Evolutionary conservation across 1,284 basidiomycete genomes (phyloP).

Genomic region (Vanrija pseudolonga): DNA sequence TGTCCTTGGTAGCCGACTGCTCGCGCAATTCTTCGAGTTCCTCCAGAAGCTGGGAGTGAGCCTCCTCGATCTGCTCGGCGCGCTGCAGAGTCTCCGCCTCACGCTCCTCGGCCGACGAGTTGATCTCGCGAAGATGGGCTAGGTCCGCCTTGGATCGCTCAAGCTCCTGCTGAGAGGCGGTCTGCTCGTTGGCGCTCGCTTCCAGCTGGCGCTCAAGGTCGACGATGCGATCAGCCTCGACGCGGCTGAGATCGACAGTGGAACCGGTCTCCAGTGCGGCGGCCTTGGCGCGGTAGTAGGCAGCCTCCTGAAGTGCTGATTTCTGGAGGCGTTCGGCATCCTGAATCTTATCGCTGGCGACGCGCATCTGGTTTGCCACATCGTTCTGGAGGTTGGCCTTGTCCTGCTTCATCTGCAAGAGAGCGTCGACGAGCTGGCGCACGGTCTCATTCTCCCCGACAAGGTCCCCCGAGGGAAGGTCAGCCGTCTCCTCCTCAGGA

Average conservation of each 20-base stretch:
- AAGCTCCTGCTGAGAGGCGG: constrained; percentile 58
- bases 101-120: constrained; percentile 73
- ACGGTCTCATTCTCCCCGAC: constrained; percentile 20
- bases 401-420: constrained; percentile 72
- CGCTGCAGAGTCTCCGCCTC: constrained; percentile 75
- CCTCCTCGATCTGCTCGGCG: constrained; percentile 76
- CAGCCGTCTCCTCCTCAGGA: constrained; percentile 54
- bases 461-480: constrained; percentile 13
- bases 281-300: constrained; percentile 92
- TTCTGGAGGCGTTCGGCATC: constrained; percentile 76
- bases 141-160: constrained; percentile 69
- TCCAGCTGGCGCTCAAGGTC: constrained; percentile 79
- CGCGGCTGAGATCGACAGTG: constrained; percentile 61
- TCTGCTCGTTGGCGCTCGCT: constrained; percentile 63
- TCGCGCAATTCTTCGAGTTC: constrained; percentile 72
- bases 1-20: constrained; percentile 61
- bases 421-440: constrained; percentile 60
- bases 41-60: constrained; percentile 65
- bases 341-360: constrained; percentile 69
- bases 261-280: constrained; percentile 74
- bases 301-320: constrained; percentile 87
- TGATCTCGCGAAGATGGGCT: constrained; percentile 56
- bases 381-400: constrained; percentile 38
- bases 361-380: constrained; percentile 47
- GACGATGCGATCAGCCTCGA: constrained; percentile 74